phyloP scores from a whole-genome alignment of 495 filamentous ascomycete genomes.

The Barbatosphaeria neglecta region DNA sequence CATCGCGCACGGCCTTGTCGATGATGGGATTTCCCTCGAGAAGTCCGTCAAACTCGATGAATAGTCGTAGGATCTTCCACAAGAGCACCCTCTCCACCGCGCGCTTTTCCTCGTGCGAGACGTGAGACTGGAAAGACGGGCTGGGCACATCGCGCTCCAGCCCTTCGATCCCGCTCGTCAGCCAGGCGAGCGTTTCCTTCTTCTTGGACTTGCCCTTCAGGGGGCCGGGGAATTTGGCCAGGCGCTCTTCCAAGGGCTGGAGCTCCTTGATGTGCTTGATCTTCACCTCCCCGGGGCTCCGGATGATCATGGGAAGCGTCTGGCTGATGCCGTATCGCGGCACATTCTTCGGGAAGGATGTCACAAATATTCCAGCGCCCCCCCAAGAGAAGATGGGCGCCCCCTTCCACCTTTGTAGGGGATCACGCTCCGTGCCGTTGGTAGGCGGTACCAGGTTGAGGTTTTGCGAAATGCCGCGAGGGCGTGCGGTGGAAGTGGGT shows the following conservation, averaged over 20 bases:
- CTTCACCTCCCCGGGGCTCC: slow-evolving; percentile 76
- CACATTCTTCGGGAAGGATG: slow-evolving; percentile 79
- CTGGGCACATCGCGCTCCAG: slow-evolving; percentile 53
- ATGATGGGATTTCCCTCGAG: slow-evolving; percentile 63
- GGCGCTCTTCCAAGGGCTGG: slow-evolving; percentile 52
- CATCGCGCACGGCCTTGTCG: slow-evolving; percentile 58
- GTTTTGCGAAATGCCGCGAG: slow-evolving; percentile 29
- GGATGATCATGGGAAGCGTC: slow-evolving; percentile 62
- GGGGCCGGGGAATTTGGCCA: slow-evolving; percentile 81
- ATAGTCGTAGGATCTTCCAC: slow-evolving; percentile 71
- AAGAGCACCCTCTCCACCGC: slow-evolving; percentile 73
- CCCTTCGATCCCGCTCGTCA: slow-evolving; percentile 57
- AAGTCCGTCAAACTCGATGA: slow-evolving; percentile 78
- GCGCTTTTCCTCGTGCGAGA: slow-evolving; percentile 46
- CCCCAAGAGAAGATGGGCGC: slow-evolving; percentile 79
- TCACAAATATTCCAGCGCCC: slow-evolving; percentile 69
- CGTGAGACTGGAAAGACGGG: slow-evolving; percentile 28
- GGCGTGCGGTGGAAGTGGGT: slow-evolving; percentile 6
- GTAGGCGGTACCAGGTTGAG: slow-evolving; percentile 45
- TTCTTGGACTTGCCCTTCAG: slow-evolving; percentile 84
- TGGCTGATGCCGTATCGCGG: slow-evolving; percentile 73
- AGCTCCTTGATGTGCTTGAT: slow-evolving; percentile 57
- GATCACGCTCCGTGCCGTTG: slow-evolving; percentile 71
- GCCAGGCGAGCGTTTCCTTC: slow-evolving; percentile 81
- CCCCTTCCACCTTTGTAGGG: slow-evolving; percentile 80